Base-by-base conservation (phyloP, 257 asterid species). In the Solanum chiquidenum region DNA sequence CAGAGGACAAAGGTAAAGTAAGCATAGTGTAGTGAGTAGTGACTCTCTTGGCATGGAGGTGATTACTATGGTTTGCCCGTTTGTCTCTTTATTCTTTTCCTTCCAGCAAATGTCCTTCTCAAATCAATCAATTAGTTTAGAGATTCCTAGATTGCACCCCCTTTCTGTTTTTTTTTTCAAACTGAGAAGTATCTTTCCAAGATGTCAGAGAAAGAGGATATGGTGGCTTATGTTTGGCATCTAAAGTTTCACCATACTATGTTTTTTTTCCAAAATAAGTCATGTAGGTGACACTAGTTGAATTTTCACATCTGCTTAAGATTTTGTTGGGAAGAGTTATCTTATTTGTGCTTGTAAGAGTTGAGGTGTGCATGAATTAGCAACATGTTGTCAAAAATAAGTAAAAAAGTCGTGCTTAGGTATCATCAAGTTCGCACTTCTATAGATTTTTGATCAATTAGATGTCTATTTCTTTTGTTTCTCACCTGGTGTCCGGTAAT, bases 1-100 rank as follows among this genome's bases (percentile, higher is more conserved):
- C 97, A 93, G 83, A 95, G 95, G 86, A 88, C 95, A 88, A 96
- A 96, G 98, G 98, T 95, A 89, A 44, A 93, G 89, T 86, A 49
- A 86, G 29, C 85, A 85, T 35, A 64, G 90, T 80, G 86, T 77
- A 49, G 83, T 10, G 46, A 88, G 86, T 77, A 42, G 84, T 10
- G 46, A 88, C 66, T 84, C 60, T 55, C 72, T 79, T 73, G 42
- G 66, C 35, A 49, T 40, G 64, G 40, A 12, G 40, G 80, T 89
- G 89, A 86, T 84, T 83, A 86, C 71, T 73, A 76, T 71, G 80
- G 9, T 86, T 85, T 87, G 18, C 29, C 23, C 75, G 20, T 44
- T 7, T 85, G 73, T 75, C 46, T 12, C 42, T 82, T 87, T 35
- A 3, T 23, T 83, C 87, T 77, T 84, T 8, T 42, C 66, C 38